Evolutionary conservation across 1,139 yeast genomes (phyloP).

Genomic region (Debaryomyces coudertii): DNA sequence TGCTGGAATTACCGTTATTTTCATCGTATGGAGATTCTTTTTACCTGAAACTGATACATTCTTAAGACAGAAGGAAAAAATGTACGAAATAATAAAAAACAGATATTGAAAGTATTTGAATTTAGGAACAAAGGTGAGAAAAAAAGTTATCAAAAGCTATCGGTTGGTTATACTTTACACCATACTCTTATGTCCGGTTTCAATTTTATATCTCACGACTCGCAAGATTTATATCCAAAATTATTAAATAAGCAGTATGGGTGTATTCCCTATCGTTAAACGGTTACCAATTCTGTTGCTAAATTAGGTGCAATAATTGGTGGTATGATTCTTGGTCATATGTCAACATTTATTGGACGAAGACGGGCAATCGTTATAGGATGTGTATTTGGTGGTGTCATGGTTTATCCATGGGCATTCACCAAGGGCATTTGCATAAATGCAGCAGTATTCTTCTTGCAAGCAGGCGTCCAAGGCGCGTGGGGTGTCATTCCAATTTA

Average conservation of each 20-base stretch:
- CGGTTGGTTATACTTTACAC: slow-evolving; percentile 44
- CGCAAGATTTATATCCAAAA: slow-evolving; percentile 46
- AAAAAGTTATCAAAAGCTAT: slow-evolving; percentile 34
- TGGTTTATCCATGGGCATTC: slow-evolving; percentile 77
- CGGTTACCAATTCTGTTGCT: slow-evolving; percentile 43
- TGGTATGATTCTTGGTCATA: slow-evolving; percentile 40
- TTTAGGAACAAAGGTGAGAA: slow-evolving; percentile 25
- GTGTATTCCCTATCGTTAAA: slow-evolving; percentile 31
- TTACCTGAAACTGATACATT: slow-evolving; percentile 44
- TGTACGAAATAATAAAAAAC: slow-evolving; percentile 19
- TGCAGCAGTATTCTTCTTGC: slow-evolving; percentile 79
- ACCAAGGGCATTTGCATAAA: slow-evolving; percentile 56
- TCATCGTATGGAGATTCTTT: no score
- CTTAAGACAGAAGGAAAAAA: slow-evolving; percentile 27
- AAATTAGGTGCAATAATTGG: slow-evolving; percentile 44
- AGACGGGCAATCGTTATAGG: slow-evolving; percentile 49
- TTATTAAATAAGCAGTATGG: slow-evolving; percentile 33
- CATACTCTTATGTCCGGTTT: slow-evolving; percentile 49
- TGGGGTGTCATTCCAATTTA: slow-evolving; percentile 88
- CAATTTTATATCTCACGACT: slow-evolving; percentile 44
- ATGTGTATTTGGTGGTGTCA: slow-evolving; percentile 67
- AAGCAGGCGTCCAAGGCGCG: slow-evolving; percentile 82
- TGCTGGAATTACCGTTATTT: slow-evolving; percentile 45
- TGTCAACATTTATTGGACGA: slow-evolving; percentile 40
- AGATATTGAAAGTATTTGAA: slow-evolving; percentile 16